phyloP scores from a whole-genome alignment of 768 basidiomycete species.

The Kwoniella dejecticola region DNA sequence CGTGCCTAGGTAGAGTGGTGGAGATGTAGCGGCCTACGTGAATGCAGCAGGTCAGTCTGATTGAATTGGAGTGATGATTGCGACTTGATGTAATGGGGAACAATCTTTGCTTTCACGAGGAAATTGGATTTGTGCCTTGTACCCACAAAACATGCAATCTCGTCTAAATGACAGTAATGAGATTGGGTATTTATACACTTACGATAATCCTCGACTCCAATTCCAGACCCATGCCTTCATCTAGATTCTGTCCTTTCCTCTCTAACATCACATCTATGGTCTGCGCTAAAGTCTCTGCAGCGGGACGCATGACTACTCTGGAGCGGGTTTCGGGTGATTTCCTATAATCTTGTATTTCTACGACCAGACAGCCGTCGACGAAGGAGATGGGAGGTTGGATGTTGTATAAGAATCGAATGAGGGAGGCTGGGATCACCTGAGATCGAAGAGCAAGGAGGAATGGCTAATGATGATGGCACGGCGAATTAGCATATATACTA shows the following conservation, averaged over 20 bases:
- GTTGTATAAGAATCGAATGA: conserved; percentile 56
- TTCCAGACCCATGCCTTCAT: conserved; percentile 55
- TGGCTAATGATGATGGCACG: conserved; percentile 34
- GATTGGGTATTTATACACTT: conserved; percentile 33
- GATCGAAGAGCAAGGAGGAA: conserved; percentile 58
- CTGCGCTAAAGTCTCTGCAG: conserved; percentile 42
- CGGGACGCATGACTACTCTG: conserved; percentile 46
- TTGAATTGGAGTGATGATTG: no score
- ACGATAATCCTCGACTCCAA: conserved; percentile 57
- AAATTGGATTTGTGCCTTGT: no score
- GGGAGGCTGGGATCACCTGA: conserved; percentile 55
- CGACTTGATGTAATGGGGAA: no score
- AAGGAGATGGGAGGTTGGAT: conserved; percentile 35
- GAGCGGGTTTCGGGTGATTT: conserved; percentile 22
- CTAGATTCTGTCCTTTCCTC: conserved; percentile 45
- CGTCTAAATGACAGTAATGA: not conserved
- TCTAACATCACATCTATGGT: conserved; percentile 46
- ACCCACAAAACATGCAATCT: no score
- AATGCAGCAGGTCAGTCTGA: not conserved
- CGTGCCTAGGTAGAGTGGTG: conserved; percentile 54
- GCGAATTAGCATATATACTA: no score
- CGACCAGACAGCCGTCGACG: conserved; percentile 56
- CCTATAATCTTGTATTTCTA: conserved; percentile 59
- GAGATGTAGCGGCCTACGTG: conserved; percentile 56
- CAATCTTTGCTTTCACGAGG: no score